phyloP scores from a whole-genome alignment of 2,329 filamentous ascomycete species.

The Fusarium nelsonii region DNA sequence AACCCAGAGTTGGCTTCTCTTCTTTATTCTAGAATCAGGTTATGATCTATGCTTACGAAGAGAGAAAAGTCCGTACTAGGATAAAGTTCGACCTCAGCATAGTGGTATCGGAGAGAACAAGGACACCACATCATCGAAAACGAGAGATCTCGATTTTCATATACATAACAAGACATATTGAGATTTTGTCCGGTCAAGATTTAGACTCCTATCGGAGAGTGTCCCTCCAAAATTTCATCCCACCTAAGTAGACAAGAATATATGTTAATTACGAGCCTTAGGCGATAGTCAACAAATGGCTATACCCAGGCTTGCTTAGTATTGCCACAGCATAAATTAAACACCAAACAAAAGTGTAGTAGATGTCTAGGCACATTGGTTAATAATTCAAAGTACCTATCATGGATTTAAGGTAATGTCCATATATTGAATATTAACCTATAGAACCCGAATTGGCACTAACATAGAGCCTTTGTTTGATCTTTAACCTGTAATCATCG shows the following conservation, averaged over 20 bases:
- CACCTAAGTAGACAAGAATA: background rate
- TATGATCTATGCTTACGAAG: background rate
- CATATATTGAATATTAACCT: too few species aligned
- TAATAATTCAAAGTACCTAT: too few species aligned
- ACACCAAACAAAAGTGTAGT: too few species aligned
- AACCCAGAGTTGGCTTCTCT: background rate
- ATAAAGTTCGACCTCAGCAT: background rate
- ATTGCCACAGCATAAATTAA: too few species aligned
- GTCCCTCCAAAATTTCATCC: background rate
- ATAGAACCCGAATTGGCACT: too few species aligned
- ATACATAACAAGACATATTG: background rate
- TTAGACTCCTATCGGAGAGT: background rate
- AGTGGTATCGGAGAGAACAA: background rate
- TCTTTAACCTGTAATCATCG: too few species aligned
- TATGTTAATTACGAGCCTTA: background rate
- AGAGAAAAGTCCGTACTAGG: background rate
- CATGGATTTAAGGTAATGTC: too few species aligned
- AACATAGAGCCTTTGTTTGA: too few species aligned
- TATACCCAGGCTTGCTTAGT: too few species aligned
- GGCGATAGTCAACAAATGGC: background rate
- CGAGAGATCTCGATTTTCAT: background rate
- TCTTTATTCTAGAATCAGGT: conserved; percentile 3
- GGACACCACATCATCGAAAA: background rate
- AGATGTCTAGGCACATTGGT: too few species aligned
- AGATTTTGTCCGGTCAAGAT: background rate